Base-by-base conservation (phyloP, 352 stramenopile species). In the Phytophthora hybrid region DNA sequence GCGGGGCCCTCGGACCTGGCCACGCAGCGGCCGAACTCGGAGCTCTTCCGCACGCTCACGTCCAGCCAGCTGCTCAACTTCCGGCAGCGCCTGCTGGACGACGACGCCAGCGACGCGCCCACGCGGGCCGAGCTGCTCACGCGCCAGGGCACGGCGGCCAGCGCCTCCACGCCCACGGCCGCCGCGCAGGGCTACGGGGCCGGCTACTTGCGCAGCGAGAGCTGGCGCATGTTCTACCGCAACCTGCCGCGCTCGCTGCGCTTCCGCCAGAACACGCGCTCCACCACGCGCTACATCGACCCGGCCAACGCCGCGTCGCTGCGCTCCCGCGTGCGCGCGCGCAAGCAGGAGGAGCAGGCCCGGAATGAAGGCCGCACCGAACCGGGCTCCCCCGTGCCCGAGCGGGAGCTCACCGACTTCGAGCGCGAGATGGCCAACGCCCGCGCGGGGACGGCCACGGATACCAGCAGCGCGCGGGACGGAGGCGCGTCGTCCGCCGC, bases 241-340 rank as follows among this genome's bases (percentile, higher is more conserved):
- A 91, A 88, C 41, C 61, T 93, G 53, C 88, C 88, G 21, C 86
- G 88, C 2, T 64, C 84, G 37, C 69, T 95, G 66, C 79, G 88
- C 1, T 95, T 93, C 71, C 86, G 87, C 16, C 86, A 91, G 68
- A 92, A 93, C 56, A 92, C 86, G 29, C 83, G 88, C 21, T 91
- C 86, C 3, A 93, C 84, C 0, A 95, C 88, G 23, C 58, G 88
- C 23, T 93, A 95, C 65, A 93, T 95, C 31, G 85, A 92, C 37
- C 86, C 82, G 9, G 77, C 86, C 1, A 95, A 95, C 60, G 87
- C 86, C 0, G 79, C 79, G 29, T 92, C 88, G 16, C 66, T 95
- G 49, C 62, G 78, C 1, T 87, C 81, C 0, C 66, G 88, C 34
- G 56, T 95, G 31, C 82, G 85, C 4, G 87, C 86, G 1, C 60